phyloP scores from a whole-genome alignment of 306 rosid genomes.

The Castanopsis chinensis region DNA sequence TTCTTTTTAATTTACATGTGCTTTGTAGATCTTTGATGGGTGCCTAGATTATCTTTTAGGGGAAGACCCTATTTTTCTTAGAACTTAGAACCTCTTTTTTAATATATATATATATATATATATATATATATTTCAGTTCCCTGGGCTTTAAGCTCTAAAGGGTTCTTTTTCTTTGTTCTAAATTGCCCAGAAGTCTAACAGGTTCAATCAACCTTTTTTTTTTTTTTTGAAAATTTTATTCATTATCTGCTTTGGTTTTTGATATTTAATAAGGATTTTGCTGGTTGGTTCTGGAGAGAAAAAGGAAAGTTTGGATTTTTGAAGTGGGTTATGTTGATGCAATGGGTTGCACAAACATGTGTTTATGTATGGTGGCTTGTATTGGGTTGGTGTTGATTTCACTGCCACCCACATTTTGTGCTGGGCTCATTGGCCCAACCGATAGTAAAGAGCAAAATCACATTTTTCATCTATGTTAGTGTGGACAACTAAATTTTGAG shows the following conservation, averaged over 20 bases:
- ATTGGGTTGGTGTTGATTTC: slow-evolving; percentile 46
- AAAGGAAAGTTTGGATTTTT: slow-evolving; percentile 1
- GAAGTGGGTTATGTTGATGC: slow-evolving; percentile 18
- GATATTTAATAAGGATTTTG: neutral
- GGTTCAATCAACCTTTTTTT: too few relatives aligned
- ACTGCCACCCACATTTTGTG: slow-evolving; percentile 30
- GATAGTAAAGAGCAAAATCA: slow-evolving; percentile 45
- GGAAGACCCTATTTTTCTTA: too few relatives aligned
- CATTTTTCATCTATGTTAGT: neutral
- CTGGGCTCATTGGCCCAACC: slow-evolving; percentile 60
- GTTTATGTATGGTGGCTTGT: slow-evolving; percentile 34
- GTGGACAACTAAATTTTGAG: too few relatives aligned
- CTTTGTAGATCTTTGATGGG: too few relatives aligned
- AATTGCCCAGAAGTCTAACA: too few relatives aligned
- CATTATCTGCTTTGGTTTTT: neutral
- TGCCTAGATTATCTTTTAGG: too few relatives aligned
- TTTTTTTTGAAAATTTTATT: neutral
- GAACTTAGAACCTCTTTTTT: too few relatives aligned
- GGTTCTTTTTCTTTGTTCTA: too few relatives aligned
- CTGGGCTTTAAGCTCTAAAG: neutral
- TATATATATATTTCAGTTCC: too few relatives aligned
- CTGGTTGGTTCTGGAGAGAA: neutral
- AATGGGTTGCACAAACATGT: slow-evolving; percentile 41
- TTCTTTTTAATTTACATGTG: too few relatives aligned
- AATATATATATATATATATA: too few relatives aligned